Percentiles rank a stretch among this genome's conserved stretches.
These are phyloP conservation scores for Saccharum officinarum DNA, from an alignment of 176 grass and related monocot species.

Conservation along the genomic window DNA sequence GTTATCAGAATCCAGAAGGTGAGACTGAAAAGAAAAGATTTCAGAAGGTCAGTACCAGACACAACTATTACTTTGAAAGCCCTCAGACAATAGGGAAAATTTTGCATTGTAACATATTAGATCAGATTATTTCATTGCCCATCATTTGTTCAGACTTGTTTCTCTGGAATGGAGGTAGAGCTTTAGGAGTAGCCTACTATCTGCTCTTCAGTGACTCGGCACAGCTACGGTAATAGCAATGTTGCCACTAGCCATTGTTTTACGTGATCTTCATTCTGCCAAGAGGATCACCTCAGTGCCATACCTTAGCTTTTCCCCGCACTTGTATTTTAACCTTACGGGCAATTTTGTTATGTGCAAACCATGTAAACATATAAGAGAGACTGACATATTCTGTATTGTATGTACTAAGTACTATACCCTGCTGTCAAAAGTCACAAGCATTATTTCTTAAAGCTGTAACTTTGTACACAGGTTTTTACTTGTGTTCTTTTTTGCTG, in stretches of 20 bases:
- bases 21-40: not conserved
- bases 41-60: not conserved
- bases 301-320: not conserved
- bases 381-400: slow-evolving; percentile 7
- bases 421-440: not conserved
- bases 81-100: not conserved
- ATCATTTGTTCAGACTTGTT: not conserved
- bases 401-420: not conserved
- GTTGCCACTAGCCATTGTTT: not conserved
- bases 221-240: not conserved
- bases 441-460: not conserved
- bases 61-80: not conserved
- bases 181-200: not conserved
- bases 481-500: too few species aligned
- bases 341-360: slow-evolving; percentile 27
- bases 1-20: not conserved
- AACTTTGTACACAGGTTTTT: too few species aligned
- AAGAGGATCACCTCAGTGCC: not conserved
- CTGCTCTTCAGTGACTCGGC: not conserved
- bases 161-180: not conserved
- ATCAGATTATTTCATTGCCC: not conserved
- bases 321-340: not conserved
- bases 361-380: not conserved
- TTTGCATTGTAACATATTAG: slow-evolving; percentile 2
- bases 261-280: slow-evolving; percentile 7